These are phyloP conservation scores for Zoysia matrella DNA, from an alignment of 202 grass and related monocot species.

Conservation along the genomic window DNA sequence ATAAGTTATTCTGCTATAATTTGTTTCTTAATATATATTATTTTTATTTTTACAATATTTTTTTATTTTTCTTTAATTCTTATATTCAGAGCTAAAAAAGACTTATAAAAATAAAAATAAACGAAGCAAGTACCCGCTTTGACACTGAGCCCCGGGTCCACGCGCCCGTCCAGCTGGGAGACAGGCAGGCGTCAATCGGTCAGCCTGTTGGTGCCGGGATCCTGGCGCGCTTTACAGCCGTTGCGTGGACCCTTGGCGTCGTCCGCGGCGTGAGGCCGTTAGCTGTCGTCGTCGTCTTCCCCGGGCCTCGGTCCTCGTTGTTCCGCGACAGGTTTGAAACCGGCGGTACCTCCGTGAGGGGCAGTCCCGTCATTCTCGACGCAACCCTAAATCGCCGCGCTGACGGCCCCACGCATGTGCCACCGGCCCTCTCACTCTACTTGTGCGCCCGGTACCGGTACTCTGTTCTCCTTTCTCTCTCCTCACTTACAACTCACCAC, in stretches of 20 bases:
- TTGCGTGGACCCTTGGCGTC: not conserved
- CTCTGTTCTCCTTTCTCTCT: constrained; percentile 41
- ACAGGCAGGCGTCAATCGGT: constrained; percentile 27
- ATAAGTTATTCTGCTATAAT: no score
- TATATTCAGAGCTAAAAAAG: no score
- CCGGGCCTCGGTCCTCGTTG: no score
- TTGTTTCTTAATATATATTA: no score
- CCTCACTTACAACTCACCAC: constrained; percentile 28
- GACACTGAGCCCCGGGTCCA: constrained; percentile 10
- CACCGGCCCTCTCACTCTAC: constrained; percentile 34
- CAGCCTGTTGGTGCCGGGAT: constrained; percentile 32
- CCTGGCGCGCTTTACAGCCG: constrained; percentile 8
- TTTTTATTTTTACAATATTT: no score
- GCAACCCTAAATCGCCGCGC: constrained; percentile 40
- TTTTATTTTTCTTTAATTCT: no score
- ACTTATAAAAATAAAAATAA: no score
- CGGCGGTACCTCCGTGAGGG: not conserved
- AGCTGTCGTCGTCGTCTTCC: constrained; percentile 17
- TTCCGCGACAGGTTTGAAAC: not conserved
- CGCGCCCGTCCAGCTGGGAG: constrained; percentile 20
- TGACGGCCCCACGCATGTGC: constrained; percentile 64
- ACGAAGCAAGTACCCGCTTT: no score
- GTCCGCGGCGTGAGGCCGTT: not conserved
- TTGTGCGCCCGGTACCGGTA: constrained; percentile 27
- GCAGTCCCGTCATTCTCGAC: constrained; percentile 33